A percentile compares a stretch with the other conserved stretches of the same genome.
These are phyloP conservation scores for Drechmeria coniospora DNA, from an alignment of 2,329 filamentous ascomycete genomes.

Conservation along the genomic window DNA sequence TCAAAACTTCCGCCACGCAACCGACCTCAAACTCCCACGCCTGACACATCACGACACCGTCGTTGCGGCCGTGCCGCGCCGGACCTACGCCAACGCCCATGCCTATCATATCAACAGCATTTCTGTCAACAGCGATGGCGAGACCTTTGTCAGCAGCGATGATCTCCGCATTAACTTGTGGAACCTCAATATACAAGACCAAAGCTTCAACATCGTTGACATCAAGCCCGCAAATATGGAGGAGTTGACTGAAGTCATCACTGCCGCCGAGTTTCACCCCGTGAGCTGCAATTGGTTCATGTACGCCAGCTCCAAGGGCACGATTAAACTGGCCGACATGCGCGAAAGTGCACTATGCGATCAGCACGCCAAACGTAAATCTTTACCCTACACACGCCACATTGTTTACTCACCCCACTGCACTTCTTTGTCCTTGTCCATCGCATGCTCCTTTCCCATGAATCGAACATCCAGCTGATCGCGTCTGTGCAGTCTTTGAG, in stretches of 20 bases:
- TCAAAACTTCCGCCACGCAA: slow-evolving; percentile 62
- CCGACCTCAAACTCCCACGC: slow-evolving; percentile 81
- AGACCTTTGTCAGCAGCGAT: slow-evolving; percentile 98
- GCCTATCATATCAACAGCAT: slow-evolving; percentile 99
- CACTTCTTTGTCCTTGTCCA: background rate
- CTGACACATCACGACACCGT: slow-evolving; percentile 98
- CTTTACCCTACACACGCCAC: slow-evolving; percentile 1
- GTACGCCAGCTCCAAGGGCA: slow-evolving; percentile 98
- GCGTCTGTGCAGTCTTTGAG: slow-evolving; percentile 61
- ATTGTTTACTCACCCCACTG: background rate
- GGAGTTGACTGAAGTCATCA: slow-evolving; percentile 96
- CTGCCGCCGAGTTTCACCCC: slow-evolving; percentile 93
- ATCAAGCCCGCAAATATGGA: slow-evolving; percentile 99
- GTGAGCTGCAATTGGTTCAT: slow-evolving; percentile 99
- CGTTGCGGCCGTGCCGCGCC: slow-evolving; percentile 85
- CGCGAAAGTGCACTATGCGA: slow-evolving; percentile 91
- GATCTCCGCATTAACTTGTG: slow-evolving; percentile 95
- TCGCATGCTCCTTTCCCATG: background rate
- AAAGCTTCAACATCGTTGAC: slow-evolving; percentile 99
- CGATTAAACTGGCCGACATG: slow-evolving; percentile 98
- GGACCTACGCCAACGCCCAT: slow-evolving; percentile 95
- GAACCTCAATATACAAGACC: slow-evolving; percentile 98
- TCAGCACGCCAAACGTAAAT: slow-evolving; percentile 77
- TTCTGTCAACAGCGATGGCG: slow-evolving; percentile 98
- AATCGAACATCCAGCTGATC: slow-evolving; percentile 6